Conservation (phyloP, 768 basidiomycete species). For the Botryobasidium botryosum region DNA sequence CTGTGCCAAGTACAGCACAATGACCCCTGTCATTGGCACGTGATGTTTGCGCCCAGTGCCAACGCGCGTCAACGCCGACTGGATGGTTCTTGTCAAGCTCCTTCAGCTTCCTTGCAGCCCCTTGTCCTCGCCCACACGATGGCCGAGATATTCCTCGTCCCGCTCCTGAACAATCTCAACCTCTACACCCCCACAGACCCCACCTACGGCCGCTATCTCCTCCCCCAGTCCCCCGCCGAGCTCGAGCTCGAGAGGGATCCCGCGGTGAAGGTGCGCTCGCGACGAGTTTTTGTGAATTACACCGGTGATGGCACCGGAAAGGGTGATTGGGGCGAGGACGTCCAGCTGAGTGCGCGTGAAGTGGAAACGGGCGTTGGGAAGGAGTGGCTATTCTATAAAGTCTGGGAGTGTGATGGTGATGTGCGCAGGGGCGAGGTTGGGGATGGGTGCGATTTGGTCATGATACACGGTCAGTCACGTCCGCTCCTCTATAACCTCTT, state of each 20-base stretch:
- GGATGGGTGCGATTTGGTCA: conserved; percentile 20
- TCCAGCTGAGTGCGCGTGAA: conserved; percentile 17
- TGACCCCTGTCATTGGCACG: no score
- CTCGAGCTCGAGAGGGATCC: conserved; percentile 16
- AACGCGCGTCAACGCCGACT: no score
- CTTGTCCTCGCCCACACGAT: no score
- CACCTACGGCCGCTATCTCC: conserved; percentile 22
- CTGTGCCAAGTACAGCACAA: no score
- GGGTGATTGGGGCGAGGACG: conserved; percentile 19
- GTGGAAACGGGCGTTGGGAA: conserved; percentile 16
- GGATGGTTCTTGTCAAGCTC: no score
- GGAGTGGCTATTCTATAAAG: conserved; percentile 22
- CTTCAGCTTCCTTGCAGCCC: no score
- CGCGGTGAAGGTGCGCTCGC: conserved; percentile 14
- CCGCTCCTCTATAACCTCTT: not conserved
- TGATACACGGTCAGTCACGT: conserved; percentile 21
- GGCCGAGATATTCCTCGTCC: conserved; percentile 16
- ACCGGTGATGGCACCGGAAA: conserved; percentile 6
- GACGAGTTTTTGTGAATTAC: conserved; percentile 19
- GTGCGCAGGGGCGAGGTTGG: conserved; percentile 13
- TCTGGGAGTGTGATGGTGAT: conserved; percentile 17
- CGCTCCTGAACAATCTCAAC: conserved; percentile 16
- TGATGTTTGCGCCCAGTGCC: no score
- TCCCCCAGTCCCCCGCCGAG: conserved; percentile 18
- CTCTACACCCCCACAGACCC: conserved; percentile 20